A percentile compares a stretch with the other conserved stretches of the same genome.
Conservation (phyloP, 768 basidiomycete genomes). For the Austroboletus festivus region DNA sequence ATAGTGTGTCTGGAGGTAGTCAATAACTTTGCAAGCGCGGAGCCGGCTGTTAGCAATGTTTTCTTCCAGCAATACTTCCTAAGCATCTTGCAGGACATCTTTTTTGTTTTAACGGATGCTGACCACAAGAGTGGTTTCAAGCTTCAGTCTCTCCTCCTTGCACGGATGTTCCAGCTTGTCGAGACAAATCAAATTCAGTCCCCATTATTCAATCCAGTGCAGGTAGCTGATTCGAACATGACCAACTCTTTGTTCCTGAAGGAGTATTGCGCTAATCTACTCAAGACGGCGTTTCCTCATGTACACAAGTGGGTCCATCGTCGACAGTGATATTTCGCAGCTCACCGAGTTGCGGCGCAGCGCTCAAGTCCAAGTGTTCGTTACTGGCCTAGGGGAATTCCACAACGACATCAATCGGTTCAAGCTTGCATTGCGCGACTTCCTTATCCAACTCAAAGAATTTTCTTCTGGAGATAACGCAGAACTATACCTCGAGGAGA, state of each 20-base stretch:
- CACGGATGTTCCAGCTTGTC: constrained; percentile 90
- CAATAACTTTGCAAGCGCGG: constrained; percentile 88
- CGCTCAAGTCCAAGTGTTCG: constrained; percentile 68
- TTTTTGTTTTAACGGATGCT: constrained; percentile 95
- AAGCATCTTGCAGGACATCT: constrained; percentile 89
- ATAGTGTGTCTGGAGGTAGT: constrained; percentile 89
- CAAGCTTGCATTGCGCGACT: constrained; percentile 93
- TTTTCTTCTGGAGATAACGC: constrained; percentile 90
- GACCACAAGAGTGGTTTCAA: constrained; percentile 99
- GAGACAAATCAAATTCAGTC: constrained; percentile 76
- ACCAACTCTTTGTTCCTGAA: constrained; percentile 79
- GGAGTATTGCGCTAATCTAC: constrained; percentile 81
- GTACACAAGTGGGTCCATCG: constrained; percentile 65
- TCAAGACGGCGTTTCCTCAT: constrained; percentile 90
- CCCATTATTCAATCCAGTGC: constrained; percentile 80
- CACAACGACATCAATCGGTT: constrained; percentile 84
- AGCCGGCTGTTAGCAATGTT: constrained; percentile 74
- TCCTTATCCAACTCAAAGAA: constrained; percentile 96
- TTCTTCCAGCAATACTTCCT: constrained; percentile 98
- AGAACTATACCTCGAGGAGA: constrained; percentile 91
- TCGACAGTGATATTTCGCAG: constrained; percentile 1
- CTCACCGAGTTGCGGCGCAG: constrained; percentile 35
- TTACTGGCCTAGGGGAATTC: constrained; percentile 63
- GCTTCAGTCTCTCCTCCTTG: constrained; percentile 87
- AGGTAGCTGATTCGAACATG: constrained; percentile 64